These are phyloP conservation scores for Scytalidium lignicola DNA, from an alignment of 2,329 filamentous ascomycete species.

Conservation along the genomic window DNA sequence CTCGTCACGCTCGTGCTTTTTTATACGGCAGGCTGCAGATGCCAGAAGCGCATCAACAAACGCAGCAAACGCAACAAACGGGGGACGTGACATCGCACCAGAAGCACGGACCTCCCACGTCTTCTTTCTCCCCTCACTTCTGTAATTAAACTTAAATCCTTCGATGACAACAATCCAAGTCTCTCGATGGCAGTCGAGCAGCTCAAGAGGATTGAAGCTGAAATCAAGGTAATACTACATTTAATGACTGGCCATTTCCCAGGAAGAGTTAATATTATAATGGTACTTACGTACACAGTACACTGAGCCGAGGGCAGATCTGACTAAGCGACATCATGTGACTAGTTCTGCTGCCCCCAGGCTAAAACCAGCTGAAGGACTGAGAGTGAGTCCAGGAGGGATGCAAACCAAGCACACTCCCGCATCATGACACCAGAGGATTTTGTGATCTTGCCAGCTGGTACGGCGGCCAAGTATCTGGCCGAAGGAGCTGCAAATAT, in stretches of 20 bases:
- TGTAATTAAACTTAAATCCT: too few species aligned
- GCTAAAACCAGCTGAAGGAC: not conserved
- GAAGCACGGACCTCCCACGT: not conserved
- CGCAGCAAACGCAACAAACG: too few species aligned
- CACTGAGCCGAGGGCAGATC: not conserved
- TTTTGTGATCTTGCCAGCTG: not conserved
- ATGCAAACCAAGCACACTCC: not conserved
- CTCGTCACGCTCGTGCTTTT: too few species aligned
- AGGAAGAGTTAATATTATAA: too few species aligned
- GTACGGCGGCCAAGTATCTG: conserved; percentile 33
- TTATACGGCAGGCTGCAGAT: not conserved
- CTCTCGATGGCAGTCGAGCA: too few species aligned
- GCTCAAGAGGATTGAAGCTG: too few species aligned
- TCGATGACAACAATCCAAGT: too few species aligned
- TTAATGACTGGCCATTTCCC: too few species aligned
- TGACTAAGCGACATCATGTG: not conserved
- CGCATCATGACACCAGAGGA: not conserved
- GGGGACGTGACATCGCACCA: not conserved
- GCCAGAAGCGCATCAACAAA: not conserved
- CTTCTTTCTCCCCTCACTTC: too few species aligned
- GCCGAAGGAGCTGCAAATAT: conserved; percentile 74
- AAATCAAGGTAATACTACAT: too few species aligned
- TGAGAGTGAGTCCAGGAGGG: not conserved
- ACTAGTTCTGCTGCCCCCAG: not conserved
- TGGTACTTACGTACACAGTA: too few species aligned